These are phyloP conservation scores for Nectriaceae sp. DNA, from an alignment of 2,329 filamentous ascomycete genomes.

Conservation along the genomic window DNA sequence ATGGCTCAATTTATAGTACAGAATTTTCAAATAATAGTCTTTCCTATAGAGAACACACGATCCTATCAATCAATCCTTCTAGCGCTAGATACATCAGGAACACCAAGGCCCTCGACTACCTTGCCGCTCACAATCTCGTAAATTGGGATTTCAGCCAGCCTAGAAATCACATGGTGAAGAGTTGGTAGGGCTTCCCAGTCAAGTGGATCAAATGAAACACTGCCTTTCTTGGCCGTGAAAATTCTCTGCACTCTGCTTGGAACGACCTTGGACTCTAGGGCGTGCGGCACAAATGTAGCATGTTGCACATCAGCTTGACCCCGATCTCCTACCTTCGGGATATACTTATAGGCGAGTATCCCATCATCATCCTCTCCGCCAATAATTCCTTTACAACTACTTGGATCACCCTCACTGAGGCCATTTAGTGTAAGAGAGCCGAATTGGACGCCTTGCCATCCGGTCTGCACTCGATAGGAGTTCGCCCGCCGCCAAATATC, in stretches of 20 bases:
- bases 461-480: conserved; percentile 2
- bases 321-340: conserved; percentile 54
- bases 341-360: conserved; percentile 57
- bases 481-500: conserved; percentile 33
- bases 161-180: conserved; percentile 16
- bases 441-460: conserved; percentile 17
- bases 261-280: conserved; percentile 27
- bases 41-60: conserved; percentile 1
- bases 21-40: no score
- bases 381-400: neutral
- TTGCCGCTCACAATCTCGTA: conserved; percentile 17
- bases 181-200: conserved; percentile 16
- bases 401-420: neutral
- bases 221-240: conserved; percentile 1
- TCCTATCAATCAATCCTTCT: conserved; percentile 8
- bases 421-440: conserved; percentile 7
- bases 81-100: conserved; percentile 14
- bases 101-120: conserved; percentile 10
- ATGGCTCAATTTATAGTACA: no score
- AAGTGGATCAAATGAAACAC: neutral
- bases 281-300: conserved; percentile 40
- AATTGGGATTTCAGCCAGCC: conserved; percentile 17
- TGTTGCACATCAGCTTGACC: conserved; percentile 58
- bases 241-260: neutral
- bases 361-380: conserved; percentile 40